Base-by-base conservation (phyloP, 805 yeast species). In the Zygoascus flipseniorum region DNA sequence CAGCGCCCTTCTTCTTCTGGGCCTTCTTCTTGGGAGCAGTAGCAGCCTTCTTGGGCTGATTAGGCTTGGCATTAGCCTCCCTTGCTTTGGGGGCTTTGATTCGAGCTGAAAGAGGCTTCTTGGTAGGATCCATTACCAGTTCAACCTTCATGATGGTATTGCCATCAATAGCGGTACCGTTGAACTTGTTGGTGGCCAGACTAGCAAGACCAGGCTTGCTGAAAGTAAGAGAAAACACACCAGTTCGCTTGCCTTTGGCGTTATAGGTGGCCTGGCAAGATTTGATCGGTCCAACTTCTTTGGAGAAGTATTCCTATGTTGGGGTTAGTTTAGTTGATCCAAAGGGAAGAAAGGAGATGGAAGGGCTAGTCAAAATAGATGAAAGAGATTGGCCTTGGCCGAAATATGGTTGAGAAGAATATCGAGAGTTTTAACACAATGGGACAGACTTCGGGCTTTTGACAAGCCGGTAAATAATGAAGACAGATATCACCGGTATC, bases 121-220 rank as follows among this genome's bases (percentile, higher is more conserved):
- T 80, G 60, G 82, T 74, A 61, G 97, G 96, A 68, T 90, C 97
- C 64, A 89, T 77, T 60, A 92, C 80, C 65, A 93, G 75, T 71
- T 89, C 97, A 52, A 82, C 72, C 70, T 79, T 85, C 76, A 93
- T 79, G 69, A 77, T 85, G 60, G 80, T 70, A 56, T 82, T 78
- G 56, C 97, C 97, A 67, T 93, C 99, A 63, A 93, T 86, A 65
- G 96, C 90, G 46, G 96, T 92, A 65, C 93, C 92, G 70, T 92
- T 86, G 75, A 85, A 92, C 65, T 83, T 83, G 65, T 82, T 80
- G 64, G 86, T 86, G 49, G 97, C 96, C 64, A 74, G 76, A 57
- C 79, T 72, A 51, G 98, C 98, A 68, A 78, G 77, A 55, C 83
- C 82, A 50, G 79, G 69, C 55, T 76, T 75, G 65, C 74, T 81